phyloP scores from a whole-genome alignment of 305 asterid genomes.

The Caryopteris hybrid region DNA sequence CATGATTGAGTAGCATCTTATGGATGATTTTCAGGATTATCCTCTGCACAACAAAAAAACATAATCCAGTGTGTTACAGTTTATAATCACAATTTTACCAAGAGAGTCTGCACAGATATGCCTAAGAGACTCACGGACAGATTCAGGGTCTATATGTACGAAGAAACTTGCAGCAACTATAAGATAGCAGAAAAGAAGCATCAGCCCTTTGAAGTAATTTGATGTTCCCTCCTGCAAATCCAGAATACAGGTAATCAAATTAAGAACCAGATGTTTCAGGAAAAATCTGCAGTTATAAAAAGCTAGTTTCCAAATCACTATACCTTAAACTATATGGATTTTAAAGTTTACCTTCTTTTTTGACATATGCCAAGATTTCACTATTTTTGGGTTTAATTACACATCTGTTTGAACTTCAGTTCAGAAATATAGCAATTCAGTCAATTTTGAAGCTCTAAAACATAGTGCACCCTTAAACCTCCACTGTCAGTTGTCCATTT shows the following conservation, averaged over 20 bases:
- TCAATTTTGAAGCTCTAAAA: too few species aligned
- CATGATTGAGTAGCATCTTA: constrained; percentile 1
- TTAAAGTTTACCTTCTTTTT: too few species aligned
- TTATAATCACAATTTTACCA: not conserved
- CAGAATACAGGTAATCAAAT: not conserved
- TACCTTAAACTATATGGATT: too few species aligned
- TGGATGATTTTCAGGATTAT: constrained; percentile 22
- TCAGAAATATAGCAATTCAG: too few species aligned
- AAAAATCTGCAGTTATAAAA: not conserved
- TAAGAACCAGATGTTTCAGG: not conserved
- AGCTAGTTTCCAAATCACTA: too few species aligned
- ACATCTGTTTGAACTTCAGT: too few species aligned
- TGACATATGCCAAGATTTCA: too few species aligned
- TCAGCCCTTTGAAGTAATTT: constrained; percentile 79
- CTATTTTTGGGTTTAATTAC: too few species aligned
- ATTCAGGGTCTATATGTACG: constrained; percentile 69
- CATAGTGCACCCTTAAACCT: too few species aligned
- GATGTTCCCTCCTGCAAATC: constrained; percentile 78
- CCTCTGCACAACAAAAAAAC: constrained; percentile 33
- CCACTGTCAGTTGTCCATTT: too few species aligned
- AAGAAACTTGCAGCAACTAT: constrained; percentile 89
- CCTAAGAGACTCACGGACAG: constrained; percentile 44
- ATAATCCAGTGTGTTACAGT: not conserved
- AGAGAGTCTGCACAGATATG: not conserved
- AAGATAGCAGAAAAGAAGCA: constrained; percentile 80